Evolutionary conservation across 2,329 filamentous ascomycete species (phyloP), one percentile per base, ranked within the genome.

Genomic region (Colletotrichum tamarilloi): DNA sequence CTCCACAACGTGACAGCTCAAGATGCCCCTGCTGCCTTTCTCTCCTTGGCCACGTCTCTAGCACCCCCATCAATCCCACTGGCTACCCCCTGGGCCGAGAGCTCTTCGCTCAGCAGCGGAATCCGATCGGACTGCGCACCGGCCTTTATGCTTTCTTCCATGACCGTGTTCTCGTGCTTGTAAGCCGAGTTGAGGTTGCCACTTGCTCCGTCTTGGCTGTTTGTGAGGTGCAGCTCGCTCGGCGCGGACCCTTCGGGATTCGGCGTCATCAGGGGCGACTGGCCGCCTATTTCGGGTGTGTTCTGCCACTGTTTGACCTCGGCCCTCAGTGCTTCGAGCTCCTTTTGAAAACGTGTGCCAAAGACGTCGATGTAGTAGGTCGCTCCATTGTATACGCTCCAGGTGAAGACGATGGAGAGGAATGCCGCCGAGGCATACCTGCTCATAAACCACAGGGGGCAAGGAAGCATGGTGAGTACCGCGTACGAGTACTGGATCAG

Each of bases 321-420:
- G 68, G 91, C 91, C 83, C 93, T 95, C 84, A 99, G 89, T 65
- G 92, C 89, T 81, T 99, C 95, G 14, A 99, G 87, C 82, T 99
- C 97, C 80, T 96, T 98, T 86, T 99, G 95, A 87, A 99, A 98
- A 2, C 95, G 91, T 78, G 94, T 97, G 67, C 97, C 97, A 81
- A 98, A 99, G 1, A 98, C 94, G 78, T 99, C 97, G 79, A 99
- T 98, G 83, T 99, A 99, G 83, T 94, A 99, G 0, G 95, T 98
- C 22, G 97, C 95, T 38, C 97, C 97, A 78, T 99, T 99, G 85
- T 98, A 97, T 68, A 98, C 93, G 77, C 94, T 97, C 95, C 95
- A 98, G 56, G 91, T 88, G 80, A 99, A 98, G n/a, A 99, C 92
- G 2, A 90, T 84, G 67, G 92, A 87, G 58, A 99, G 87, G 83